Evolutionary conservation across 352 stramenopile species (phyloP), one percentile per base, ranked within the genome.

Genomic region (Phytophthora macrochlamydospora): DNA sequence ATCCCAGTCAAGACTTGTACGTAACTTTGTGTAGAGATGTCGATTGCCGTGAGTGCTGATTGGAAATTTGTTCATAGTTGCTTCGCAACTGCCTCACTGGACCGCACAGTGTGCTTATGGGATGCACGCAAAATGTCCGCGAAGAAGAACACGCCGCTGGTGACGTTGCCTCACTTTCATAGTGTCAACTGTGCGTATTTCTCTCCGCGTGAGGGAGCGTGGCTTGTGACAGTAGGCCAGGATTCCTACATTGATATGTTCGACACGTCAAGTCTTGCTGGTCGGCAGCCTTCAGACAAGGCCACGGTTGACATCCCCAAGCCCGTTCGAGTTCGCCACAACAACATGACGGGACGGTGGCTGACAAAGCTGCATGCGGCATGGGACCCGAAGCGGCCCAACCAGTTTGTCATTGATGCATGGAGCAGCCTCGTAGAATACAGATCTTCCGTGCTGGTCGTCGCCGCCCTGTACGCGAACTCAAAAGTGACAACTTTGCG

Each of bases 151-250:
- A 69, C 65, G 14, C 68, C 85, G 4, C 45, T 94, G 2, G 62
- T 86, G 8, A 85, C 76, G 13, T 72, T 94, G 67, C 82, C 81
- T 7, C 88, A 96, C 51, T 44, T 65, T 33, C 86, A 87, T 12
- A 96, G 85, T 56, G 76, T 96, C 52, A 97, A 97, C 69, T 95
- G 86, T 54, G 90, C 87, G 9, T 95, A 96, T 59, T 94, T 95
- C 48, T 93, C 87, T 7, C 87, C 90, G 0, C 62, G 56, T 7
- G 70, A 70, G 18, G 90, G 90, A 3, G 63, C 69, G 0, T 82
- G 89, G 62, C 65, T 96, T 4, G 85, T 96, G 35, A 94, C 90
- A 0, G 90, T 96, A 33, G 82, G 84, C 0, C 85, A 93, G 49
- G 89, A 97, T 63, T 82, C 94, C 56, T 91, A 85, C 57, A 75